Evolutionary conservation across 2,329 filamentous ascomycete species (phyloP).

Genomic region (Incumbomyces lentus): DNA sequence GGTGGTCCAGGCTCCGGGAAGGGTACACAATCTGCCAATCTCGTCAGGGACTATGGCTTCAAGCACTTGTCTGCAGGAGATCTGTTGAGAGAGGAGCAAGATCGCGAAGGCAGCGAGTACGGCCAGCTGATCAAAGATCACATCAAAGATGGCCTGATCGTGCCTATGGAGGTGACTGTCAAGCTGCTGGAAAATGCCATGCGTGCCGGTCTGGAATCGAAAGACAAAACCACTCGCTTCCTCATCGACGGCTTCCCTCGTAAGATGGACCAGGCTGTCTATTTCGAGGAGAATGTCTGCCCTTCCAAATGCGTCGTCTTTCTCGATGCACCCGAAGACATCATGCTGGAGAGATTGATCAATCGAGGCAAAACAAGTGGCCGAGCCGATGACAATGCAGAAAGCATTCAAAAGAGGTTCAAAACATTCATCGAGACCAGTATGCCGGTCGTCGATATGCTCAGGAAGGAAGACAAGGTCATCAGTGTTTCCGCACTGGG

Average conservation of each 20-base stretch:
- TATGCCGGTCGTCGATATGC: conserved; percentile 92
- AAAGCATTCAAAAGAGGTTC: conserved; percentile 95
- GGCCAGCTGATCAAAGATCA: conserved; percentile 85
- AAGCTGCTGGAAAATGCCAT: conserved; percentile 91
- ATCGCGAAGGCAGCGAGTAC: conserved; percentile 75
- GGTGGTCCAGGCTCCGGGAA: conserved; percentile 93
- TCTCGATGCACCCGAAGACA: conserved; percentile 82
- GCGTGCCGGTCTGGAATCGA: conserved; percentile 53
- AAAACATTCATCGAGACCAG: conserved; percentile 87
- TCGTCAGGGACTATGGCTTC: conserved; percentile 83
- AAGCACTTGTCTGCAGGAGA: conserved; percentile 89
- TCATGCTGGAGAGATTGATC: conserved; percentile 74
- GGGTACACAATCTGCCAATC: conserved; percentile 84
- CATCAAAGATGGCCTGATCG: conserved; percentile 90
- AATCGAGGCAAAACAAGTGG: conserved; percentile 90
- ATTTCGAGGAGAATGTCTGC: conserved; percentile 85
- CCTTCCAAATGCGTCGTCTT: conserved; percentile 79
- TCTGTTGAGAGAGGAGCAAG: conserved; percentile 84
- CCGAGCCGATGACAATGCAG: conserved; percentile 82
- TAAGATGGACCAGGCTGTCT: conserved; percentile 91
- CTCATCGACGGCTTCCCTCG: conserved; percentile 76
- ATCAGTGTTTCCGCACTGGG: conserved; percentile 67
- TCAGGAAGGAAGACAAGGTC: conserved; percentile 64
- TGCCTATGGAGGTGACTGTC: conserved; percentile 98
- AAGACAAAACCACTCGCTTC: conserved; percentile 49